Conservation (phyloP, 2,329 filamentous ascomycete species). For the Fusarium aywerte region DNA sequence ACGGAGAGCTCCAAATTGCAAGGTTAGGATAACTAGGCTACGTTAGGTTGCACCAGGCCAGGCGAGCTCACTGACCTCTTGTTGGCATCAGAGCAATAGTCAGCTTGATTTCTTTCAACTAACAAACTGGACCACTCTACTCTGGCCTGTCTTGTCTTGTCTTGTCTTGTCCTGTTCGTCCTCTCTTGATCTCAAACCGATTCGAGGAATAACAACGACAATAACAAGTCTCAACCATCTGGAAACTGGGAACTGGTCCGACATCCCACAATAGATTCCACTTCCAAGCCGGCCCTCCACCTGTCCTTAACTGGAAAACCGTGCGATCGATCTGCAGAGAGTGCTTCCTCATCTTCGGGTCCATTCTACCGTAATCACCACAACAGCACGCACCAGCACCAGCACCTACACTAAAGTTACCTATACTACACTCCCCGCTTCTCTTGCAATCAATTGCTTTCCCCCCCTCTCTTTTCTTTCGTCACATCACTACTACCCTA, state of each 20-base stretch:
- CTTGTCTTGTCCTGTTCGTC: neutral
- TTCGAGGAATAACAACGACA: neutral
- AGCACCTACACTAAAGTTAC: slow-evolving; percentile 10
- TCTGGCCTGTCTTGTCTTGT: slow-evolving; percentile 4
- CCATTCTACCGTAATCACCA: slow-evolving; percentile 30
- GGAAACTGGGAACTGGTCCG: neutral
- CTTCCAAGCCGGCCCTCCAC: slow-evolving; percentile 22
- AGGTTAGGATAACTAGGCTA: slow-evolving; percentile 24
- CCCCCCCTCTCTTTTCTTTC: slow-evolving; percentile 31
- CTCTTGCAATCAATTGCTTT: slow-evolving; percentile 10
- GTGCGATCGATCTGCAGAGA: slow-evolving; percentile 44
- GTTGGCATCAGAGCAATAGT: slow-evolving; percentile 31
- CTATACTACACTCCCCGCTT: slow-evolving; percentile 32
- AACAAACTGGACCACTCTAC: neutral
- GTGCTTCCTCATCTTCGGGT: slow-evolving; percentile 36
- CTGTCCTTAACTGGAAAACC: slow-evolving; percentile 26
- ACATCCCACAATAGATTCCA: slow-evolving; percentile 24
- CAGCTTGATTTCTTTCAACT: slow-evolving; percentile 38
- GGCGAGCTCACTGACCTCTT: slow-evolving; percentile 42
- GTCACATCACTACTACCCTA: slow-evolving; percentile 55
- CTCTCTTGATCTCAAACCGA: neutral
- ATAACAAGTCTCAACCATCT: neutral
- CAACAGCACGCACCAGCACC: slow-evolving; percentile 11
- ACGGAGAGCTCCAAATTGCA: slow-evolving; percentile 33
- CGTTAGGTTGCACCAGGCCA: slow-evolving; percentile 30